Conservation (phyloP, 352 stramenopile species). For the Plasmopara muralis region DNA sequence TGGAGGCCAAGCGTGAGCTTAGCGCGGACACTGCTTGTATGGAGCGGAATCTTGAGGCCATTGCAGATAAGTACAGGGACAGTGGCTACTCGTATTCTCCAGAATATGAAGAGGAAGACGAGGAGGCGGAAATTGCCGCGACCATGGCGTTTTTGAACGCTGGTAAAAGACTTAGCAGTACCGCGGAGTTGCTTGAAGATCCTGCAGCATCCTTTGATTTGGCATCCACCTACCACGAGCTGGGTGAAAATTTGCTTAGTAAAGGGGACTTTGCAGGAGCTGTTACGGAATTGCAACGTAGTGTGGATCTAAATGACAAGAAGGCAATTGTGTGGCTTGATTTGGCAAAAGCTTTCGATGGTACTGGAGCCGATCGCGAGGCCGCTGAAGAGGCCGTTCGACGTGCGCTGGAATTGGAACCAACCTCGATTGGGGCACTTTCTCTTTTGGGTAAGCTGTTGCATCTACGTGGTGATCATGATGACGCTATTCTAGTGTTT, state of each 20-base stretch:
- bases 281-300: conserved; percentile 34
- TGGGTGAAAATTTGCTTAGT: conserved; percentile 40
- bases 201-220: conserved; percentile 37
- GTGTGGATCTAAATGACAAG: conserved; percentile 28
- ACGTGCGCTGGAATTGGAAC: conserved; percentile 38
- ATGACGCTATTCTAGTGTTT: conserved; percentile 65
- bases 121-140: conserved; percentile 23
- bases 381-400: conserved; percentile 47
- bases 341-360: conserved; percentile 59
- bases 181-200: conserved; percentile 17
- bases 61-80: conserved; percentile 28
- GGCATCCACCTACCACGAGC: conserved; percentile 40
- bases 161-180: conserved; percentile 19
- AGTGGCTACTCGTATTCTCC: conserved; percentile 21
- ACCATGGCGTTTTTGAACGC: conserved; percentile 21
- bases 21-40: conserved; percentile 25
- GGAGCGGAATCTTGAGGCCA: conserved; percentile 29
- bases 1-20: conserved; percentile 32
- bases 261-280: conserved; percentile 40
- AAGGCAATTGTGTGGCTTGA: conserved; percentile 46
- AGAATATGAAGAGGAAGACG: conserved; percentile 21
- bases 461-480: conserved; percentile 54
- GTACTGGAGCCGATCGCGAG: conserved; percentile 23
- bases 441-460: conserved; percentile 60
- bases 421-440: conserved; percentile 40